These are phyloP conservation scores for Colletotrichum simmondsii DNA, from an alignment of 2,329 filamentous ascomycete species.

Conservation along the genomic window DNA sequence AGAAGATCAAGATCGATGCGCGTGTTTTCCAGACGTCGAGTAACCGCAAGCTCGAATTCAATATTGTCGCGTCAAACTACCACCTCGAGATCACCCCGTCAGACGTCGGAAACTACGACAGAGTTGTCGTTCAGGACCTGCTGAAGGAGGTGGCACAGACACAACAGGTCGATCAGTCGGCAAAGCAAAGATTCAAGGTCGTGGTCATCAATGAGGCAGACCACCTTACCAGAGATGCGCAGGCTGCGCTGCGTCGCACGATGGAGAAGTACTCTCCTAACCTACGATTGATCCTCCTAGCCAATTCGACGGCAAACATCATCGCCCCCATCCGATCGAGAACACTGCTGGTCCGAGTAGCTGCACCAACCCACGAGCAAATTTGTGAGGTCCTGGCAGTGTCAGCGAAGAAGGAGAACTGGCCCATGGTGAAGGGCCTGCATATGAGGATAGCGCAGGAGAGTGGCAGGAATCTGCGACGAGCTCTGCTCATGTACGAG, in stretches of 20 bases:
- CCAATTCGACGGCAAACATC: constrained; percentile 97
- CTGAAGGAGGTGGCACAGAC: constrained; percentile 98
- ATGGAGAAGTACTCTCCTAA: constrained; percentile 99
- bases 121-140: constrained; percentile 94
- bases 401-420: constrained; percentile 82
- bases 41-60: constrained; percentile 99
- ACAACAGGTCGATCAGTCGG: constrained; percentile 94
- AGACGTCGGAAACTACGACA: constrained; percentile 95
- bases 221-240: constrained; percentile 91
- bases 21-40: constrained; percentile 95
- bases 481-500: constrained; percentile 95
- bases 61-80: constrained; percentile 96
- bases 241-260: constrained; percentile 91
- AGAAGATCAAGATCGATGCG: constrained; percentile 99
- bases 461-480: constrained; percentile 89
- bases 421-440: constrained; percentile 79
- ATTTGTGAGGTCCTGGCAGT: constrained; percentile 82
- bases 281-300: constrained; percentile 87
- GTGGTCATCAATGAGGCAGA: constrained; percentile 99
- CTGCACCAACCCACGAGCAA: constrained; percentile 86
- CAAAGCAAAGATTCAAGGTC: constrained; percentile 95
- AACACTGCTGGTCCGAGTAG: constrained; percentile 90
- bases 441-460: constrained; percentile 89
- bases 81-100: constrained; percentile 98
- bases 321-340: constrained; percentile 97